These are phyloP conservation scores for Malus hybrid DNA, from an alignment of 331 rosid genomes.

Conservation along the genomic window DNA sequence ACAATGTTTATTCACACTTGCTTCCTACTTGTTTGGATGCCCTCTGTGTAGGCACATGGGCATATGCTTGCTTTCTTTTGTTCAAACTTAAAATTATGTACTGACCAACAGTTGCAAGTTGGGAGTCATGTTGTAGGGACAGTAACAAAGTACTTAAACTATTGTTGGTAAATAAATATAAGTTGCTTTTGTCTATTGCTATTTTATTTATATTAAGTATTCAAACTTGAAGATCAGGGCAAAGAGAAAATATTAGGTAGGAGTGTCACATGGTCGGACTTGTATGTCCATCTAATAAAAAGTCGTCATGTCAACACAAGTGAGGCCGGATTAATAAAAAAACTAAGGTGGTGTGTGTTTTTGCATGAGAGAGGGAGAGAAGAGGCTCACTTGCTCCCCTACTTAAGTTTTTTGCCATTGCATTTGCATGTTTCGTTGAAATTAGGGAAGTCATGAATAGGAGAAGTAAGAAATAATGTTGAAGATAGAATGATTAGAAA, in stretches of 20 bases:
- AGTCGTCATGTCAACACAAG: neutral
- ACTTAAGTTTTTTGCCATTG: neutral
- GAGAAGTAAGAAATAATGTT: neutral
- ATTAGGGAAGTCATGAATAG: no score
- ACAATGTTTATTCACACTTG: neutral
- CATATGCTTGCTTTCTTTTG: neutral
- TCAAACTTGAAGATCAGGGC: neutral
- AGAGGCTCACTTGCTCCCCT: neutral
- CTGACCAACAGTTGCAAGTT: neutral
- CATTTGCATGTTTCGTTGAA: neutral
- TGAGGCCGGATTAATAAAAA: neutral
- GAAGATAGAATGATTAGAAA: neutral
- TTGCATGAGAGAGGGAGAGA: neutral
- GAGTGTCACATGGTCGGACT: neutral
- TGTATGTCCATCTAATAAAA: no score
- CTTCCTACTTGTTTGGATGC: neutral
- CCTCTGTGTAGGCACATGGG: slow-evolving; percentile 1
- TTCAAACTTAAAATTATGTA: neutral
- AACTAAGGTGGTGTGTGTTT: neutral
- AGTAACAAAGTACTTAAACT: neutral
- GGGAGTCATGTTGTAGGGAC: neutral
- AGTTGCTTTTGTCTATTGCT: neutral
- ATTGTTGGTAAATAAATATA: neutral
- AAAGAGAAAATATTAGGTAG: no score
- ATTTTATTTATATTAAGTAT: no score